phyloP scores from a whole-genome alignment of 192 early-diverging fungal species.

The Kickxella alabastrina region DNA sequence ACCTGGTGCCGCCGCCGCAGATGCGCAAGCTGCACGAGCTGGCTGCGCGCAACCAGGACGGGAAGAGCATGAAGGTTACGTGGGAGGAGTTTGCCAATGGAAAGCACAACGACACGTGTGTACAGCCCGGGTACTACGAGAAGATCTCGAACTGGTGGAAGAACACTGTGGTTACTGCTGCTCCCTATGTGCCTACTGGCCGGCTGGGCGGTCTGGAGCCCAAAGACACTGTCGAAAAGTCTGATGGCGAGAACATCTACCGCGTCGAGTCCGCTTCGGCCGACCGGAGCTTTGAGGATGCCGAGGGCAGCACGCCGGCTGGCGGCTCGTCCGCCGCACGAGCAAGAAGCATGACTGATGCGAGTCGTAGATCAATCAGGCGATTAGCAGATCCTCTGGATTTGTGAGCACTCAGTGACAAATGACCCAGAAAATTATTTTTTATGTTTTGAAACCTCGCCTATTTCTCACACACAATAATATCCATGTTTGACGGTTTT shows the following conservation, averaged over 20 bases:
- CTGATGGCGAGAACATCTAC: constrained; percentile 44
- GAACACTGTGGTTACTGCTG: constrained; percentile 22
- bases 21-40: constrained; percentile 75
- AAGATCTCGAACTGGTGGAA: constrained; percentile 54
- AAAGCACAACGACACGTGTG: constrained; percentile 87
- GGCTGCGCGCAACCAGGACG: constrained; percentile 41
- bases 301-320: constrained; percentile 10
- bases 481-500: too few relatives aligned
- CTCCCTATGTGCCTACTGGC: constrained; percentile 48
- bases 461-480: too few relatives aligned
- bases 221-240: constrained; percentile 37
- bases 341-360: not conserved
- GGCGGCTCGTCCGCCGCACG: not conserved
- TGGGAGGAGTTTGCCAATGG: constrained; percentile 75
- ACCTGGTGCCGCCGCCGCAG: constrained; percentile 82
- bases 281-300: constrained; percentile 16
- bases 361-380: not conserved
- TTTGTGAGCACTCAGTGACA: not conserved
- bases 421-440: not conserved
- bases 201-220: constrained; percentile 33
- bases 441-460: constrained; percentile 1
- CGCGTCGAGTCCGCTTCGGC: constrained; percentile 35
- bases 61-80: constrained; percentile 14
- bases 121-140: constrained; percentile 85
- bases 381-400: not conserved